phyloP scores from a whole-genome alignment of 2,329 filamentous ascomycete genomes.

The Emergomyces pasteurianus region DNA sequence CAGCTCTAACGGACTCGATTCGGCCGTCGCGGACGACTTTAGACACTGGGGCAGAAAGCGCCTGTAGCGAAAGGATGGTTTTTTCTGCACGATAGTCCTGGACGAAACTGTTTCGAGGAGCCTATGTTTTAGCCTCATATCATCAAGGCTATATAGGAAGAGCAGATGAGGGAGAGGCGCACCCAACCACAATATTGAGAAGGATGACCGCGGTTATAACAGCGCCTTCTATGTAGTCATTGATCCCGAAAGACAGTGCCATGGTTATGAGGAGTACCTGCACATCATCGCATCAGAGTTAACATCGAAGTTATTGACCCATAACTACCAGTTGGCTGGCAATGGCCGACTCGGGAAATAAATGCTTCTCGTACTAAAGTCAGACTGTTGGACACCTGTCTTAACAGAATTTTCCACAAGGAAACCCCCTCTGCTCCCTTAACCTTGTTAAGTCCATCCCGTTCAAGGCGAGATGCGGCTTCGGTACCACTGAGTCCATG shows the following conservation, averaged over 20 bases:
- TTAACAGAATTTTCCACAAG: conserved; percentile 62
- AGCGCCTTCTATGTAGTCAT: conserved; percentile 47
- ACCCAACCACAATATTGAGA: conserved; percentile 45
- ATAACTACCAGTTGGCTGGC: conserved; percentile 5
- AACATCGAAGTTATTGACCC: conserved; percentile 7
- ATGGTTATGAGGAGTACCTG: conserved; percentile 66
- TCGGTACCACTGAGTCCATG: conserved; percentile 54
- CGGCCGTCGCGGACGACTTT: conserved; percentile 40
- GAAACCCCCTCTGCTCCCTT: conserved; percentile 60
- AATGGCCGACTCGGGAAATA: conserved; percentile 8
- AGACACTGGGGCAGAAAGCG: conserved; percentile 40
- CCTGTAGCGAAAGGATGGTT: conserved; percentile 41
- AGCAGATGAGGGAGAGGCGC: conserved; percentile 1
- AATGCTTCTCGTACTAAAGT: conserved; percentile 43
- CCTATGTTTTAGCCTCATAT: not conserved
- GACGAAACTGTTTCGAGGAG: conserved; percentile 30
- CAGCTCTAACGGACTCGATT: conserved; percentile 40
- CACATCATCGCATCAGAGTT: conserved; percentile 3
- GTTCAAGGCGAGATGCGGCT: conserved; percentile 51
- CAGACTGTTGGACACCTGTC: conserved; percentile 65
- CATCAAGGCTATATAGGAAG: not conserved
- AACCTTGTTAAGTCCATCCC: conserved; percentile 59
- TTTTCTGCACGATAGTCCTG: conserved; percentile 44
- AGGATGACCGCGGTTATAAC: conserved; percentile 49
- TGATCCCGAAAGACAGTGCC: conserved; percentile 46